Evolutionary conservation across 352 stramenopile species (phyloP).

Genomic region (Thraustochytrium sp.): DNA sequence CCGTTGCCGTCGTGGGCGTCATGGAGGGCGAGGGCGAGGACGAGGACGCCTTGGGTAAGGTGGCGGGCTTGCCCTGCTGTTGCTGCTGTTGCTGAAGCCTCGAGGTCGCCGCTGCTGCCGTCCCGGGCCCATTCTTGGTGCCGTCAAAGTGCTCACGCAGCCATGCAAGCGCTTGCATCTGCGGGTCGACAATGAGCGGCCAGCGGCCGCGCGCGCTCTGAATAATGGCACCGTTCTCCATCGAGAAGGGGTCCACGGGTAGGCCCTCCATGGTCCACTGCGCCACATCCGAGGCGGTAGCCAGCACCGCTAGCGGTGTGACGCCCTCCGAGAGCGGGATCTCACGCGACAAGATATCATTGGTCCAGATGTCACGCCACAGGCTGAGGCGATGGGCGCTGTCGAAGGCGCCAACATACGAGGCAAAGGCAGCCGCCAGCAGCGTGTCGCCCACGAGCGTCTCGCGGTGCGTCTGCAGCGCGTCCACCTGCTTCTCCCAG

Average conservation of each 20-base stretch:
- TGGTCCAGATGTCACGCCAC: conserved; percentile 70
- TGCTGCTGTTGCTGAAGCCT: background rate
- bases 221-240: conserved; percentile 90
- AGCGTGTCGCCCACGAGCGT: conserved; percentile 92
- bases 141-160: conserved; percentile 57
- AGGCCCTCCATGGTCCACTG: conserved; percentile 83
- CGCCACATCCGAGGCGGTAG: conserved; percentile 88
- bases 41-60: too few species aligned
- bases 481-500: conserved; percentile 92
- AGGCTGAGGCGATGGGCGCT: conserved; percentile 73
- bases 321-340: conserved; percentile 89
- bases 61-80: too few species aligned
- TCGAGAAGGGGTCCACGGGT: conserved; percentile 89
- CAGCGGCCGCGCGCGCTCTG: conserved; percentile 93
- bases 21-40: too few species aligned
- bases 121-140: background rate
- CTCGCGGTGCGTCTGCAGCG: conserved; percentile 77
- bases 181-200: conserved; percentile 93
- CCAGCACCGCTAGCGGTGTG: conserved; percentile 89
- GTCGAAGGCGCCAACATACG: conserved; percentile 94
- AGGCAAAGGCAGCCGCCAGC: conserved; percentile 91
- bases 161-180: conserved; percentile 96
- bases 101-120: background rate
- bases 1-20: too few species aligned
- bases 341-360: conserved; percentile 75